Percentiles rank a stretch among this genome's conserved stretches.
Evolutionary conservation across 768 basidiomycete genomes (phyloP).

Genomic region (Boletus insuetus): DNA sequence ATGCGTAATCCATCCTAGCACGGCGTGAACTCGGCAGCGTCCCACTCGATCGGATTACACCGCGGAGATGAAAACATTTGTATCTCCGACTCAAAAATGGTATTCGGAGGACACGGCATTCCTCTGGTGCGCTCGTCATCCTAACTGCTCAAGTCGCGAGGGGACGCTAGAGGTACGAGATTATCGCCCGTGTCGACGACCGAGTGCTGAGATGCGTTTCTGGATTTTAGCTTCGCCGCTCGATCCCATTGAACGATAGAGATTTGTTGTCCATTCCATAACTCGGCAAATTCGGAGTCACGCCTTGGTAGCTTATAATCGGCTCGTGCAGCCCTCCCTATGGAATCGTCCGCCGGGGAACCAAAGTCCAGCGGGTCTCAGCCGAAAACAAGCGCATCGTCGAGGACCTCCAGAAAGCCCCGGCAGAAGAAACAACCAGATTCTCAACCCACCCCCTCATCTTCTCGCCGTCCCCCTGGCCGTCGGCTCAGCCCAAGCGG

Average conservation of each 20-base stretch:
- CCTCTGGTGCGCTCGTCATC: conserved; percentile 5
- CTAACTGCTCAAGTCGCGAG: conserved; percentile 10
- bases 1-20: not conserved
- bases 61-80: conserved; percentile 23
- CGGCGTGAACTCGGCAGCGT: conserved; percentile 3
- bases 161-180: conserved; percentile 17
- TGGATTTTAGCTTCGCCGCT: conserved; percentile 2
- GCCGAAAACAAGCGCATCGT: conserved; percentile 39
- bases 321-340: conserved; percentile 30
- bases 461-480: conserved; percentile 26
- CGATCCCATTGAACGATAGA: not conserved
- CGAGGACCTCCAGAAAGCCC: conserved; percentile 42
- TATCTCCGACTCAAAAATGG: conserved; percentile 24
- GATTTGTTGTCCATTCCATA: conserved; percentile 14
- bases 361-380: conserved; percentile 38
- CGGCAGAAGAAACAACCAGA: conserved; percentile 53
- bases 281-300: conserved; percentile 35
- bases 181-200: conserved; percentile 4
- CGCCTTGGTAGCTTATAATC: conserved; percentile 20
- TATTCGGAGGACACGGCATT: conserved; percentile 29
- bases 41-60: not conserved
- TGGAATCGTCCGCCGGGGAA: conserved; percentile 52
- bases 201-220: conserved; percentile 10
- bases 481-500: conserved; percentile 27
- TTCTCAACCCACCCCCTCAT: conserved; percentile 22